phyloP scores from a whole-genome alignment of 2,329 filamentous ascomycete species.

The Rhinocladiella mackenziei region DNA sequence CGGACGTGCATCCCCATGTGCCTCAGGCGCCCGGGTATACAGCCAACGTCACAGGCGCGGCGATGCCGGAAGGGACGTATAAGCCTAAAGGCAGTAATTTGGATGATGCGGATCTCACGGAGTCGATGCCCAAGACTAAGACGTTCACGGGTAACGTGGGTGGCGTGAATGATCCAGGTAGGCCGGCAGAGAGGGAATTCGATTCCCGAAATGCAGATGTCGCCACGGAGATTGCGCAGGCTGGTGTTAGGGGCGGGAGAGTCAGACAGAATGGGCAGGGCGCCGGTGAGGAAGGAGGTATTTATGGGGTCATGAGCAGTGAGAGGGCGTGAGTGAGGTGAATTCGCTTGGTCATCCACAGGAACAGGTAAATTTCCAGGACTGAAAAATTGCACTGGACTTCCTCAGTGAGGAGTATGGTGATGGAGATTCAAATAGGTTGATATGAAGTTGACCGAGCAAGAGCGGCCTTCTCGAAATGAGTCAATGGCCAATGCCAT shows the following conservation, averaged over 20 bases:
- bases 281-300: slow-evolving; percentile 7
- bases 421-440: too few species aligned
- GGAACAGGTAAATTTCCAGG: too few species aligned
- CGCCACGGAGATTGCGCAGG: slow-evolving; percentile 10
- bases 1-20: slow-evolving; percentile 13
- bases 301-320: slow-evolving; percentile 20
- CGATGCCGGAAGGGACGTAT: slow-evolving; percentile 30
- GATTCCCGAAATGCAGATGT: slow-evolving; percentile 32
- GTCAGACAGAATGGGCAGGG: slow-evolving; percentile 30
- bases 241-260: slow-evolving; percentile 28
- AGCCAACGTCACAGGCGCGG: slow-evolving; percentile 22
- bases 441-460: not conserved
- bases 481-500: slow-evolving; percentile 3
- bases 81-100: slow-evolving; percentile 53
- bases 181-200: slow-evolving; percentile 42
- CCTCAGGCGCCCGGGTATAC: slow-evolving; percentile 30
- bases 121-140: slow-evolving; percentile 41
- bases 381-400: too few species aligned
- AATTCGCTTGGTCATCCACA: not conserved
- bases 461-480: not conserved
- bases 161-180: slow-evolving; percentile 52
- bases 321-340: slow-evolving; percentile 18
- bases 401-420: too few species aligned
- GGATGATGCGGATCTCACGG: slow-evolving; percentile 39
- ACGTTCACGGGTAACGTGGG: slow-evolving; percentile 54